Evolutionary conservation across 805 yeast genomes (phyloP).

Genomic region (Zygotorulaspora chibaensis): DNA sequence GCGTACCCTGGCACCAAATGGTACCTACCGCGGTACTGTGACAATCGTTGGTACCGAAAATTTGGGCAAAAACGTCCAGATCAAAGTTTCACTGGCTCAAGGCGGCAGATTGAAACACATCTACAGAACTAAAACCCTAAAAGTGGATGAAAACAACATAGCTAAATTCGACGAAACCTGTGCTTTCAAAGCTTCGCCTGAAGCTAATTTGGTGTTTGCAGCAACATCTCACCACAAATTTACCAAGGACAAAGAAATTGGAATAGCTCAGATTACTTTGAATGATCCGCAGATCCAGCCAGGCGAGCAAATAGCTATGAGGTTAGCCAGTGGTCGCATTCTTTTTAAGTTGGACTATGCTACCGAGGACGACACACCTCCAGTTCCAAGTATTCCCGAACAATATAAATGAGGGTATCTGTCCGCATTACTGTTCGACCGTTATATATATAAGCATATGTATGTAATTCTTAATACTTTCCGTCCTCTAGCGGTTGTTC

Average conservation of each 20-base stretch:
- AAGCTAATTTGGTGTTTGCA: slow-evolving; percentile 54
- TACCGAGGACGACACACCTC: slow-evolving; percentile 10
- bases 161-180: slow-evolving; percentile 59
- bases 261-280: slow-evolving; percentile 50
- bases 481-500: too few relatives aligned
- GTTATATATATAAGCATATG: too few relatives aligned
- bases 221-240: slow-evolving; percentile 66
- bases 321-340: slow-evolving; percentile 30
- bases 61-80: slow-evolving; percentile 42
- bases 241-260: slow-evolving; percentile 66
- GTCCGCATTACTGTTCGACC: too few relatives aligned
- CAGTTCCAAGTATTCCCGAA: slow-evolving; percentile 14
- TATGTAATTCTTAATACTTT: too few relatives aligned
- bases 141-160: slow-evolving; percentile 43
- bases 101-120: slow-evolving; percentile 50
- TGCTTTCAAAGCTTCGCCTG: slow-evolving; percentile 62
- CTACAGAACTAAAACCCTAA: slow-evolving; percentile 58
- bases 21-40: slow-evolving; percentile 47
- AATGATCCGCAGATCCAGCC: slow-evolving; percentile 38
- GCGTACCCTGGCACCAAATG: slow-evolving; percentile 31
- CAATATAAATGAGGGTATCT: slow-evolving; percentile 6
- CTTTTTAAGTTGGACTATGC: slow-evolving; percentile 29
- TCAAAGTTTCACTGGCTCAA: slow-evolving; percentile 50
- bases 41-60: slow-evolving; percentile 47
- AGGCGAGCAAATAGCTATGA: slow-evolving; percentile 30